Conservation (phyloP, 1,284 basidiomycete species). For the Cryptococcus floricola region DNA sequence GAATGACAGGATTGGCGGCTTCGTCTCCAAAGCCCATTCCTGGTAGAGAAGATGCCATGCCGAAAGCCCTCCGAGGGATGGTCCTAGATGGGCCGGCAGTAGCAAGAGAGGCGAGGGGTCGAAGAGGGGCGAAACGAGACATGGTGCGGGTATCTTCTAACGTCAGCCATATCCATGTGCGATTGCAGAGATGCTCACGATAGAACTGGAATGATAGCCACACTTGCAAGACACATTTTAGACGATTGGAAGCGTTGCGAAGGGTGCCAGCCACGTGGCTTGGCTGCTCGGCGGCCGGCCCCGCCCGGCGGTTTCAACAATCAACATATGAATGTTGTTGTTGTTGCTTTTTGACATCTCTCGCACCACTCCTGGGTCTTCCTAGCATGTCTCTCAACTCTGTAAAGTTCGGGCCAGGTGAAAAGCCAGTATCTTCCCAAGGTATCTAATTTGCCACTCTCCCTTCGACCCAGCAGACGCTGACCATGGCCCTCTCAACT, state of each 20-base stretch:
- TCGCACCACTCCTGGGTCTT: too few species aligned
- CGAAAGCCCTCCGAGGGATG: constrained; percentile 6
- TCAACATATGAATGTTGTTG: too few species aligned
- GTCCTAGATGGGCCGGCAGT: constrained; percentile 24
- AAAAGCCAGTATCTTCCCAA: constrained; percentile 1
- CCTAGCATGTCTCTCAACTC: constrained; percentile 12
- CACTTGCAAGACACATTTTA: too few species aligned
- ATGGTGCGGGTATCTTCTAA: neutral
- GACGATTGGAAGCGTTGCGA: too few species aligned
- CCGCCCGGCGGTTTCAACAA: too few species aligned
- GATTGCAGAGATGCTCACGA: neutral
- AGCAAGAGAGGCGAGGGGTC: constrained; percentile 1
- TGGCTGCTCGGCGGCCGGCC: too few species aligned
- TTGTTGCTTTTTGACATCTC: too few species aligned
- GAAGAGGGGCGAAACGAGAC: constrained; percentile 5
- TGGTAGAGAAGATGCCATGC: constrained; percentile 1
- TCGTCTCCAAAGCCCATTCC: constrained; percentile 6
- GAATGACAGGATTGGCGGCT: constrained; percentile 31
- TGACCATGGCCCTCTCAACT: neutral
- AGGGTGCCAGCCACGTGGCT: too few species aligned
- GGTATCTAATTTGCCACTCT: neutral
- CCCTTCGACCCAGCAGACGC: too few species aligned
- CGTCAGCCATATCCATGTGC: too few species aligned
- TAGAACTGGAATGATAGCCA: too few species aligned
- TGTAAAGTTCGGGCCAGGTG: constrained; percentile 2